Percentiles rank a stretch among this genome's conserved stretches.
Conservation (phyloP, 352 stramenopile species). For the Phytophthora lateralis region DNA sequence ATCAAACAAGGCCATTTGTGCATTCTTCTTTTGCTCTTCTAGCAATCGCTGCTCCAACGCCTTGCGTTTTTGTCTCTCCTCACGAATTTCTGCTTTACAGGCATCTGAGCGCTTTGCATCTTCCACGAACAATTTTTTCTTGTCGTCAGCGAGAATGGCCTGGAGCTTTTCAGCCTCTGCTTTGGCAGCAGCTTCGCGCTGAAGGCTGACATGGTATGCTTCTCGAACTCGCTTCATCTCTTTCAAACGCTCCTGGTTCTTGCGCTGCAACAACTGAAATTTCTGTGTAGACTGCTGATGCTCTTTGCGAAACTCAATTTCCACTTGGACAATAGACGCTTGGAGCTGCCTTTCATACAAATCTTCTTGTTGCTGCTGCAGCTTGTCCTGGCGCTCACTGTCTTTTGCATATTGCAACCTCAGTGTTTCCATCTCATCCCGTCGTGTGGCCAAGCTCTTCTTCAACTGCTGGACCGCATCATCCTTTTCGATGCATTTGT, state of each 20-base stretch:
- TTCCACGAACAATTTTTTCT: slow-evolving; percentile 51
- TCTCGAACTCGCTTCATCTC: slow-evolving; percentile 46
- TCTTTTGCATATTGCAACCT: slow-evolving; percentile 55
- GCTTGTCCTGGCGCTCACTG: slow-evolving; percentile 52
- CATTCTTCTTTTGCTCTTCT: slow-evolving; percentile 27
- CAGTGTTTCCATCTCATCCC: slow-evolving; percentile 57
- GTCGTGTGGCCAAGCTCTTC: slow-evolving; percentile 41
- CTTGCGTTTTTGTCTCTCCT: slow-evolving; percentile 22
- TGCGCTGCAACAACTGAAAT: slow-evolving; percentile 50
- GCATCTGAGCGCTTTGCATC: slow-evolving; percentile 47
- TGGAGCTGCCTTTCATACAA: slow-evolving; percentile 63
- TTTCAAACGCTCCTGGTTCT: slow-evolving; percentile 45
- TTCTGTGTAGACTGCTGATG: slow-evolving; percentile 51
- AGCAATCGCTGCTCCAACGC: slow-evolving; percentile 41
- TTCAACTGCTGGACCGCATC: slow-evolving; percentile 61
- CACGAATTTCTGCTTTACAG: slow-evolving; percentile 52
- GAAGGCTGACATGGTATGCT: slow-evolving; percentile 54
- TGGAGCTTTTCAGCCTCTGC: slow-evolving; percentile 48
- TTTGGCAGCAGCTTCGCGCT: slow-evolving; percentile 49
- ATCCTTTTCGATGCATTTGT: slow-evolving; percentile 64
- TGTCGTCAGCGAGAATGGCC: slow-evolving; percentile 56
- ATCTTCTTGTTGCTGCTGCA: slow-evolving; percentile 64
- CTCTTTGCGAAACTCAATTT: slow-evolving; percentile 79
- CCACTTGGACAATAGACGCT: slow-evolving; percentile 58
- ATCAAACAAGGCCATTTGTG: slow-evolving; percentile 24